These are phyloP conservation scores for Lasiodiplodia citricola DNA, from an alignment of 2,329 filamentous ascomycete genomes.

Conservation along the genomic window DNA sequence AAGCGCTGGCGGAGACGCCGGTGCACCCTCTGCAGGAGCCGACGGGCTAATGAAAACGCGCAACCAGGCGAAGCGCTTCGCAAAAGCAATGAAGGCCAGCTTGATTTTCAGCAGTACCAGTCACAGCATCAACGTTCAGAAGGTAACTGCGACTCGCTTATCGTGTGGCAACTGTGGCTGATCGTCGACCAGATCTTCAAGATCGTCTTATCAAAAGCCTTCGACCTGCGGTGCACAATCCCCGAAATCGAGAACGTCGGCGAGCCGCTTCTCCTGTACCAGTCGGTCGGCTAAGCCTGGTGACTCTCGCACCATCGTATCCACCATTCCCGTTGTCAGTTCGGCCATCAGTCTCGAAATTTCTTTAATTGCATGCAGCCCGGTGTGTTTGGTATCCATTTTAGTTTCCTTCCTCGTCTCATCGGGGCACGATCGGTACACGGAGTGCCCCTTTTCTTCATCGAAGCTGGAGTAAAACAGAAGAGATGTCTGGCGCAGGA, in stretches of 20 bases:
- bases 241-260: conserved; percentile 98
- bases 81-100: conserved; percentile 96
- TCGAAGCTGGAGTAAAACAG: conserved; percentile 21
- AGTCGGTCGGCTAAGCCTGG: conserved; percentile 42
- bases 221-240: conserved; percentile 98
- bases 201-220: conserved; percentile 97
- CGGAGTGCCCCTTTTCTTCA: neutral
- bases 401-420: conserved; percentile 18
- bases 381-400: conserved; percentile 25
- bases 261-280: conserved; percentile 90
- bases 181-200: conserved; percentile 82
- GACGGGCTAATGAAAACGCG: conserved; percentile 8
- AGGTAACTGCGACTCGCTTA: conserved; percentile 62
- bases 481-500: conserved; percentile 20
- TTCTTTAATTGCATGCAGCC: conserved; percentile 22
- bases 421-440: neutral
- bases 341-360: conserved; percentile 8
- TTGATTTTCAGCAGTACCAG: conserved; percentile 99
- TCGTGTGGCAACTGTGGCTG: conserved; percentile 10
- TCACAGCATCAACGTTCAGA: conserved; percentile 99
- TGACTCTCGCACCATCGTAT: neutral
- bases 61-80: conserved; percentile 83
- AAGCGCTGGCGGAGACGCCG: neutral
- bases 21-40: neutral
- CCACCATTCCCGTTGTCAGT: conserved; percentile 10